A percentile compares a stretch with the other conserved stretches of the same genome.
Evolutionary conservation across 495 filamentous ascomycete species (phyloP).

Genomic region (Aspergillus biplanus): DNA sequence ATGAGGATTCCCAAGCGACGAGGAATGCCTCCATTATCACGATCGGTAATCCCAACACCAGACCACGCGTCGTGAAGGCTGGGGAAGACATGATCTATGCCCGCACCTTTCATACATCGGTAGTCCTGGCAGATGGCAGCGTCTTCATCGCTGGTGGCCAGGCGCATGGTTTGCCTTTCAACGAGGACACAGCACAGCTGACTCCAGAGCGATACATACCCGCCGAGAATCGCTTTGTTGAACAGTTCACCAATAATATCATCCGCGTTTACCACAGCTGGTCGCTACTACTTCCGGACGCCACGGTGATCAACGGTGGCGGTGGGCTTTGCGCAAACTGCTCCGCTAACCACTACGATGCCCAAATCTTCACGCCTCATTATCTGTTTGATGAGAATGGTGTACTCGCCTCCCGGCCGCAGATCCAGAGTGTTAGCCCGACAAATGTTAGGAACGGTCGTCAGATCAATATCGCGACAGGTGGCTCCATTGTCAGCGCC

Average conservation of each 20-base stretch:
- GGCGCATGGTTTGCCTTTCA: slow-evolving; percentile 48
- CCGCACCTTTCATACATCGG: slow-evolving; percentile 57
- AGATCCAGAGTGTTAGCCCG: slow-evolving; percentile 19
- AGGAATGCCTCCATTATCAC: slow-evolving; percentile 53
- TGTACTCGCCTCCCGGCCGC: slow-evolving; percentile 43
- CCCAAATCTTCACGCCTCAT: slow-evolving; percentile 58
- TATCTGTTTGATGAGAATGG: slow-evolving; percentile 56
- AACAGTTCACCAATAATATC: slow-evolving; percentile 44
- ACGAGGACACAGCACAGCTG: slow-evolving; percentile 46
- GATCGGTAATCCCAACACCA: slow-evolving; percentile 36
- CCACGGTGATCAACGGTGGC: slow-evolving; percentile 56
- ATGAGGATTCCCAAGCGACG: slow-evolving; percentile 45
- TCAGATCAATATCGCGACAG: slow-evolving; percentile 27
- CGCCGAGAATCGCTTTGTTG: slow-evolving; percentile 36
- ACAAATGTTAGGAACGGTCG: slow-evolving; percentile 29
- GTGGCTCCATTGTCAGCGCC: slow-evolving; percentile 17
- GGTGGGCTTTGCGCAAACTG: slow-evolving; percentile 60
- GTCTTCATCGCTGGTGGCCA: slow-evolving; percentile 62
- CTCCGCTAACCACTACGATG: slow-evolving; percentile 60
- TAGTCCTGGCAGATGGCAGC: slow-evolving; percentile 59
- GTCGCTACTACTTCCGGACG: slow-evolving; percentile 60
- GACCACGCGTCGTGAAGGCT: slow-evolving; percentile 28
- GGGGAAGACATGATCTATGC: slow-evolving; percentile 48
- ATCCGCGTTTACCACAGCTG: slow-evolving; percentile 60
- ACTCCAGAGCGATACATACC: slow-evolving; percentile 58